These are phyloP conservation scores for Russula compacta DNA, from an alignment of 768 basidiomycete species.

Conservation along the genomic window DNA sequence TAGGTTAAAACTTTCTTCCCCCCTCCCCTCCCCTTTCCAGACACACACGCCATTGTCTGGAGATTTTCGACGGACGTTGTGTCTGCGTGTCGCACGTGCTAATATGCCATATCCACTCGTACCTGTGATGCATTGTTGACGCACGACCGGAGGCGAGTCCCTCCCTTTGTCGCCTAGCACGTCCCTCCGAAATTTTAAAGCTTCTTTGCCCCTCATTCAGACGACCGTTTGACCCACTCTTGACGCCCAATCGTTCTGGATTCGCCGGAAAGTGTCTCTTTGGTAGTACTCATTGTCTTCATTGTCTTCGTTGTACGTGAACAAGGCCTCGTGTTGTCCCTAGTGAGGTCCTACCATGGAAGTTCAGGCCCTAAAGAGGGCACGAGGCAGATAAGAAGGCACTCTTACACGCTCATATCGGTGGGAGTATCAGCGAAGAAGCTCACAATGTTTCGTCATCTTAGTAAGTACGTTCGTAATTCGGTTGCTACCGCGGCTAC, in stretches of 20 bases:
- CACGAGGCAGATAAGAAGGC: constrained; percentile 14
- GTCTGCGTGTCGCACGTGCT: not conserved
- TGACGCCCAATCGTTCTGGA: constrained; percentile 11
- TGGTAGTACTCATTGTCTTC: constrained; percentile 10
- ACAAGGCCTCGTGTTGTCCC: not conserved
- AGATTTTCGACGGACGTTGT: not conserved
- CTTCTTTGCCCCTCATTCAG: constrained; percentile 3
- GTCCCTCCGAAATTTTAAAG: constrained; percentile 2
- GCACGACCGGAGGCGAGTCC: not conserved
- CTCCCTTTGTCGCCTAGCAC: not conserved
- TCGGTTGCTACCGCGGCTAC: constrained; percentile 14
- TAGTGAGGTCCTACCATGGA: constrained; percentile 9
- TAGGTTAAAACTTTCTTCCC: constrained; percentile 1
- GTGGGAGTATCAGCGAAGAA: constrained; percentile 15
- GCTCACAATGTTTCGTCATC: constrained; percentile 6
- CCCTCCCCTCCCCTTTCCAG: not conserved
- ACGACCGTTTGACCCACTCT: constrained; percentile 5
- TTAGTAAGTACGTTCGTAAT: constrained; percentile 11
- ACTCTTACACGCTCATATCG: constrained; percentile 16
- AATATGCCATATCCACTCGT: not conserved
- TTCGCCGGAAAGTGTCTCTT: constrained; percentile 7
- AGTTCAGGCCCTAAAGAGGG: constrained; percentile 9
- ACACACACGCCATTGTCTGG: not conserved
- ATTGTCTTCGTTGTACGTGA: constrained; percentile 16
- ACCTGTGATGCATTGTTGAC: constrained; percentile 2